phyloP scores from a whole-genome alignment of 148 eudicot genomes.

The Silene uniflora region DNA sequence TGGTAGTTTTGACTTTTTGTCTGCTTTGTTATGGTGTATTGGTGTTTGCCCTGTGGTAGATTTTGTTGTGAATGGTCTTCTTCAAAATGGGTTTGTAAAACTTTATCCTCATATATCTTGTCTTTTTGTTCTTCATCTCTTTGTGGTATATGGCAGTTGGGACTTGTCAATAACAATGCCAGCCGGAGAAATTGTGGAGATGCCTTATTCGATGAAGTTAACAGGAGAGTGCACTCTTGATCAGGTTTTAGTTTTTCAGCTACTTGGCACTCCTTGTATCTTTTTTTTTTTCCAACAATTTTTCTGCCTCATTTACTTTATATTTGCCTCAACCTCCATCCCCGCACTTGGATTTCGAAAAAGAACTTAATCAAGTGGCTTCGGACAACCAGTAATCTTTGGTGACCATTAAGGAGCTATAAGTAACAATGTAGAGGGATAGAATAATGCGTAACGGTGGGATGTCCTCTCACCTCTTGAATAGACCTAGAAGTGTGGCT shows the following conservation, averaged over 20 bases:
- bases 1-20: too few relatives aligned
- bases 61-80: not conserved
- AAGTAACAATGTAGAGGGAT: too few relatives aligned
- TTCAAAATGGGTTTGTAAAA: not conserved
- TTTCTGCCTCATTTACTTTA: not conserved
- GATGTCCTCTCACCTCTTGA: not conserved
- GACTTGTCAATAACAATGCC: constrained; percentile 65
- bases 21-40: too few relatives aligned
- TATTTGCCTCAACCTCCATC: not conserved
- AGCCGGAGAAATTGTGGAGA: constrained; percentile 50
- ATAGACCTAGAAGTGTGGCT: not conserved
- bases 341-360: not conserved
- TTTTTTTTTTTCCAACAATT: not conserved
- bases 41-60: not conserved
- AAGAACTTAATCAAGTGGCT: not conserved
- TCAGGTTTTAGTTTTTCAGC: constrained; percentile 36
- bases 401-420: too few relatives aligned
- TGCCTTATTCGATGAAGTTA: constrained; percentile 61
- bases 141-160: constrained; percentile 59
- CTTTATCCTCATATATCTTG: not conserved
- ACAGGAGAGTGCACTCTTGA: constrained; percentile 60
- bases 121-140: not conserved
- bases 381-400: not conserved
- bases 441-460: too few relatives aligned
- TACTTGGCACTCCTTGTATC: not conserved